Base-by-base conservation (phyloP, 1,284 basidiomycete species). In the Volvariella surrecta region DNA sequence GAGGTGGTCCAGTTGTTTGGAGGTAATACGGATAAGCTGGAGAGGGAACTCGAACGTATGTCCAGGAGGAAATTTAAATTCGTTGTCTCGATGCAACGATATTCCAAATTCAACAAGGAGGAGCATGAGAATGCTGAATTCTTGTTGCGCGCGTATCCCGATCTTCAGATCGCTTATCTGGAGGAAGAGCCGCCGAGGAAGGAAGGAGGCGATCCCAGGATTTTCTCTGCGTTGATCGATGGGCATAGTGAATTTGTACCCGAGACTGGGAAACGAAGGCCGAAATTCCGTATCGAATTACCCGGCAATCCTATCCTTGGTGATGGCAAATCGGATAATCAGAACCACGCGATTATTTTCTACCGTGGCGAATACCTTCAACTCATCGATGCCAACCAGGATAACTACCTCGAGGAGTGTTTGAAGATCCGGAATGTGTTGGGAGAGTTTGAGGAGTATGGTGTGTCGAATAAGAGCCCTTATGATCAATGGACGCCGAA, bases 301-400 rank as follows among this genome's bases (percentile, higher is more conserved):
- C 96, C 96, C 21, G 96, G 95, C 46, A 99, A 99, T 66, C 96
- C 95, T n/a, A 99, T 99, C 62, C 81, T 99, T 44, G 95, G 95
- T 56, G 95, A 99, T 61, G 96, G 96, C 48, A 99, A 99, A 71
- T 96, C 93, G 20, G 95, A 99, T 70, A 99, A 99, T 66, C 96
- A 99, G 74, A 99, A 99, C 66, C 96, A 99, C 60, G 94, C 96
- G 42, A 97, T 99, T 60, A 77, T 98, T 62, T 99, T 99, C 74
- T 95, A 98, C 68, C 92, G 96, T 47, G 95, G 95, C 53, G 96
- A 99, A 67, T 99, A 95, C 65, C 73, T 99, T 37, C 95, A 99
- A 68, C 86, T 98, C 52, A 98, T 99, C 67, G 96, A 99, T 59
- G 96, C 96, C 55, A 99, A 99, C 66, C 95, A 99, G 70, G 96